phyloP scores from a whole-genome alignment of 345 rosid genomes.

The Gossypium arboreum region DNA sequence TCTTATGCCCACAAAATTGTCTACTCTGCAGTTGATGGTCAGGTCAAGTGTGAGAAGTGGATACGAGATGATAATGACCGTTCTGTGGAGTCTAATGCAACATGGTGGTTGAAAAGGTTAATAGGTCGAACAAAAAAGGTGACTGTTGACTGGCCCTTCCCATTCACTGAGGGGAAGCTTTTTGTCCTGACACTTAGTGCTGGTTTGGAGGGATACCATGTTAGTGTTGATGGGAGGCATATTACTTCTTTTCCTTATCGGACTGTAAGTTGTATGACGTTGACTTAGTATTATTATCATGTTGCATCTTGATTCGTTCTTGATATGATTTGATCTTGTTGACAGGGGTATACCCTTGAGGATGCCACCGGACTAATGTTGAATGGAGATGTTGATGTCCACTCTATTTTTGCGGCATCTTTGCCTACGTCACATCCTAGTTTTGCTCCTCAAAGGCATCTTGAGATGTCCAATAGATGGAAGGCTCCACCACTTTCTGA shows the following conservation, averaged over 20 bases:
- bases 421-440: slow-evolving; percentile 83
- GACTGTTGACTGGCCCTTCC: slow-evolving; percentile 84
- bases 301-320: slow-evolving; percentile 18
- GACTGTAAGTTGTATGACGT: slow-evolving; percentile 55
- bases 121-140: slow-evolving; percentile 68
- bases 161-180: slow-evolving; percentile 70
- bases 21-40: slow-evolving; percentile 74
- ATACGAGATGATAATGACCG: slow-evolving; percentile 65
- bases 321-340: slow-evolving; percentile 17
- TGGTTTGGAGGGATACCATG: slow-evolving; percentile 91
- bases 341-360: slow-evolving; percentile 63
- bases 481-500: slow-evolving; percentile 60
- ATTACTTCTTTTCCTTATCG: slow-evolving; percentile 88
- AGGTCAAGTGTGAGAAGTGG: slow-evolving; percentile 94
- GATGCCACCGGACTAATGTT: slow-evolving; percentile 91
- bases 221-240: slow-evolving; percentile 86
- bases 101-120: slow-evolving; percentile 83
- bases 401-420: slow-evolving; percentile 75
- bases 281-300: not conserved
- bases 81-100: slow-evolving; percentile 65
- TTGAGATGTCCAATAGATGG: slow-evolving; percentile 79
- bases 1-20: not conserved
- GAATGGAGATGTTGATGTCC: slow-evolving; percentile 75
- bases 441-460: slow-evolving; percentile 75
- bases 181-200: slow-evolving; percentile 86